Percentiles rank a stretch among this genome's conserved stretches.
Conservation (phyloP, 768 basidiomycete genomes). For the Mycena leptocephala region DNA sequence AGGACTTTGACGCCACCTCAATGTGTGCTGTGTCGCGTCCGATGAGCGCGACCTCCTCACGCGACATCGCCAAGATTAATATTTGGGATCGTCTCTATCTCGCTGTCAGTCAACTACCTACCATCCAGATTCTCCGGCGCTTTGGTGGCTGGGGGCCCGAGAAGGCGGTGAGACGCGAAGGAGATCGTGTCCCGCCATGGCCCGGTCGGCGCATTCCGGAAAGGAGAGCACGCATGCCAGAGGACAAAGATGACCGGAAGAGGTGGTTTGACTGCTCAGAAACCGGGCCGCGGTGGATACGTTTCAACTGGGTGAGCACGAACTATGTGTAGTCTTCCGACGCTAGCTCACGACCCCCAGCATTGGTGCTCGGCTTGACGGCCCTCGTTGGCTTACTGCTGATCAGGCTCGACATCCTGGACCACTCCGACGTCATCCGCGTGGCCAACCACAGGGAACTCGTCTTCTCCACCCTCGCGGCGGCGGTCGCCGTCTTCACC, state of each 20-base stretch:
- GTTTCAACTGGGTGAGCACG: constrained; percentile 31
- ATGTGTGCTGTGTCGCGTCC: too few relatives aligned
- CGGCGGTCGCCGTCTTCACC: constrained; percentile 48
- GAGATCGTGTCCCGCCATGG: not conserved
- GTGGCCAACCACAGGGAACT: constrained; percentile 54
- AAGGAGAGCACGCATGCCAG: constrained; percentile 31
- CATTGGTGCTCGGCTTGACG: not conserved
- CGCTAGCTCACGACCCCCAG: not conserved
- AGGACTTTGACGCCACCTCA: too few relatives aligned
- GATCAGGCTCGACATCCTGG: constrained; percentile 28
- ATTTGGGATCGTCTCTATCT: too few relatives aligned
- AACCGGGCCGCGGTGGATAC: constrained; percentile 21
- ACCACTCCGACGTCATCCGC: constrained; percentile 40
- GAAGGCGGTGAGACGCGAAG: constrained; percentile 5
- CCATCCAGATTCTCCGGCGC: constrained; percentile 26
- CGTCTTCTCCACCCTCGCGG: constrained; percentile 54
- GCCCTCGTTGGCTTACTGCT: constrained; percentile 15
- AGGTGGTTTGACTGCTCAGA: constrained; percentile 26
- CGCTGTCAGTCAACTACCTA: constrained; percentile 27
- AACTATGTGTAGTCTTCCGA: not conserved
- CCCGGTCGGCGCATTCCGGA: constrained; percentile 29
- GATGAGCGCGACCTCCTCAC: too few relatives aligned
- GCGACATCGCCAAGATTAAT: too few relatives aligned
- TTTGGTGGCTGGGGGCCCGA: not conserved
- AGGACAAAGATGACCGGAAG: constrained; percentile 26